A percentile compares a stretch with the other conserved stretches of the same genome.
Conservation (phyloP, 495 filamentous ascomycete species). For the Penicillium taxi region DNA sequence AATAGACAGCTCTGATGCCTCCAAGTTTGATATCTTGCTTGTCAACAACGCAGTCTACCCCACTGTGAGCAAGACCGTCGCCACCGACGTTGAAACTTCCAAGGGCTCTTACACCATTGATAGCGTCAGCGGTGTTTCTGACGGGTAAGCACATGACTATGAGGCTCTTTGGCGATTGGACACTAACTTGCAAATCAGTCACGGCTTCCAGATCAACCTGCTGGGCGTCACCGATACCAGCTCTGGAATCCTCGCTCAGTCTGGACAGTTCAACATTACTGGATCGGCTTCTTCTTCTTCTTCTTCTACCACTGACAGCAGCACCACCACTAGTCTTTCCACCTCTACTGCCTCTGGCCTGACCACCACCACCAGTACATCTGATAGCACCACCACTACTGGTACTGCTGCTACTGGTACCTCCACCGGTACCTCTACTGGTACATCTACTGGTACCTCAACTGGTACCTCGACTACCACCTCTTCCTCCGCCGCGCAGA, state of each 20-base stretch:
- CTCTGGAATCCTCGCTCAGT: constrained; percentile 37
- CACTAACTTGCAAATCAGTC: constrained; percentile 10
- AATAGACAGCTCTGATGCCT: constrained; percentile 24
- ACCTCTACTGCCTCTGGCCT: constrained; percentile 4
- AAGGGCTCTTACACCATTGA: constrained; percentile 28
- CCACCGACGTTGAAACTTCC: constrained; percentile 28
- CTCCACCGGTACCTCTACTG: neutral
- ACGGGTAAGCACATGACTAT: constrained; percentile 19
- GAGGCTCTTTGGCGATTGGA: neutral
- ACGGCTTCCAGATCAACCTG: constrained; percentile 37
- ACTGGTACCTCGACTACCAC: neutral
- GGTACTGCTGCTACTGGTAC: constrained; percentile 8
- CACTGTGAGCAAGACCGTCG: constrained; percentile 38
- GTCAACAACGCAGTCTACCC: constrained; percentile 36
- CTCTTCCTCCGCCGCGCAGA: constrained; percentile 10
- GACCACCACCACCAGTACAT: constrained; percentile 2
- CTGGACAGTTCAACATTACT: constrained; percentile 31
- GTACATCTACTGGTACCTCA: constrained; percentile 6
- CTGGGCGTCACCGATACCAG: constrained; percentile 21
- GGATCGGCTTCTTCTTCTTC: constrained; percentile 11
- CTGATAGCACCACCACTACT: constrained; percentile 3
- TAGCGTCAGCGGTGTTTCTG: constrained; percentile 14
- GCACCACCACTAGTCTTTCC: constrained; percentile 11
- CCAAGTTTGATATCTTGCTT: constrained; percentile 29
- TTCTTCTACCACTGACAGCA: constrained; percentile 8